phyloP scores from a whole-genome alignment of 805 yeast genomes.

The Metschnikowia noctiluminum region DNA sequence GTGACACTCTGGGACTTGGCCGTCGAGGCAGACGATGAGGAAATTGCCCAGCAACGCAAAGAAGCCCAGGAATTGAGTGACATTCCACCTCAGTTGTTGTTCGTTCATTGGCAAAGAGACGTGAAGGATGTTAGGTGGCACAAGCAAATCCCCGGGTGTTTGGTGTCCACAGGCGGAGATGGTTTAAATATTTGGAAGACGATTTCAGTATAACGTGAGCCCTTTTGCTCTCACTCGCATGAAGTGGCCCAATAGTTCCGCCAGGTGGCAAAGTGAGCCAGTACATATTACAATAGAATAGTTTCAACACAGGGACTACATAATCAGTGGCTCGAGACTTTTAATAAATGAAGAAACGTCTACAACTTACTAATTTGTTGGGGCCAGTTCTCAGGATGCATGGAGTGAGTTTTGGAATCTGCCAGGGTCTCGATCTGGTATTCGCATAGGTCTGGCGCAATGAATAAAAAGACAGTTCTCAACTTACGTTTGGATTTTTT shows the following conservation, averaged over 20 bases:
- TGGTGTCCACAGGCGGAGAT: slow-evolving; percentile 92
- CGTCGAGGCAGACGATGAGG: slow-evolving; percentile 97
- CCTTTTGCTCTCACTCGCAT: neutral
- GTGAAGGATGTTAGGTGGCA: slow-evolving; percentile 99
- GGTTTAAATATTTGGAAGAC: slow-evolving; percentile 96
- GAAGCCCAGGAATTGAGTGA: slow-evolving; percentile 78
- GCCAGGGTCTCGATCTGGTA: too few relatives aligned
- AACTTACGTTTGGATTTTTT: too few relatives aligned
- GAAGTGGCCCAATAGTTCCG: neutral
- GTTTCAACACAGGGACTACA: neutral
- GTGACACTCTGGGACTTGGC: slow-evolving; percentile 98
- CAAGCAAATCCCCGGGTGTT: slow-evolving; percentile 91
- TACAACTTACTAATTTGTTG: too few relatives aligned
- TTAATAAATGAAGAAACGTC: too few relatives aligned
- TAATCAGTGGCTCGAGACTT: too few relatives aligned
- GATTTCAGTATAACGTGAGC: slow-evolving; percentile 66
- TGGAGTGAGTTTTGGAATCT: too few relatives aligned
- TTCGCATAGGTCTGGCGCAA: too few relatives aligned
- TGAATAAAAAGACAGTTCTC: too few relatives aligned
- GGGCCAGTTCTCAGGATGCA: too few relatives aligned
- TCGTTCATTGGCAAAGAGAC: slow-evolving; percentile 97
- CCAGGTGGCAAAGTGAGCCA: neutral
- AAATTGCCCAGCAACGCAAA: slow-evolving; percentile 77
- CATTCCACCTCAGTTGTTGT: slow-evolving; percentile 91
- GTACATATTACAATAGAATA: neutral